Conservation (phyloP, 1,139 yeast species). For the Hyphopichia burtonii region DNA sequence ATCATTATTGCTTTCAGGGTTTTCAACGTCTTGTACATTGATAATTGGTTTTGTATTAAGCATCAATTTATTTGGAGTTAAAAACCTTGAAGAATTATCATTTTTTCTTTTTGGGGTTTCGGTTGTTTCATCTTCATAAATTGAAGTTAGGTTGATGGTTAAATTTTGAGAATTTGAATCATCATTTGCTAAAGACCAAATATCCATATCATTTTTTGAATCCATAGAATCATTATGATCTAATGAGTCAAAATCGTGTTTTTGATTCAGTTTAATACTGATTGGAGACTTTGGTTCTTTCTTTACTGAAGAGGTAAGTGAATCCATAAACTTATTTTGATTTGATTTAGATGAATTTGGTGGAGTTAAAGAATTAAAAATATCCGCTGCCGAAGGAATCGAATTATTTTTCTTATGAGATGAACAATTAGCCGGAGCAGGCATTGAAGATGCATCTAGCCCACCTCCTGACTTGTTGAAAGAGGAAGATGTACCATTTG, state of each 20-base stretch:
- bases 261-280: background rate
- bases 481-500: background rate
- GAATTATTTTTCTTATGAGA: background rate
- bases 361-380: slow-evolving; percentile 19
- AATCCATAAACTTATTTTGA: slow-evolving; percentile 19
- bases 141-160: slow-evolving; percentile 25
- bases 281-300: slow-evolving; percentile 4
- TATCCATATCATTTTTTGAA: slow-evolving; percentile 17
- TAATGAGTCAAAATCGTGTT: slow-evolving; percentile 6
- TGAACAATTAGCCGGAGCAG: background rate
- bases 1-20: background rate
- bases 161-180: slow-evolving; percentile 21
- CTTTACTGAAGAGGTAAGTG: slow-evolving; percentile 14
- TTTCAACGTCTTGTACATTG: background rate
- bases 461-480: background rate
- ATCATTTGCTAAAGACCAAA: slow-evolving; percentile 34
- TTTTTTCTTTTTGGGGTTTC: background rate
- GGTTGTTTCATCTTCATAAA: slow-evolving; percentile 21
- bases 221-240: slow-evolving; percentile 4
- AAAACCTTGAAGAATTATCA: slow-evolving; percentile 15
- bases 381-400: slow-evolving; percentile 4
- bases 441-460: background rate
- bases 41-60: slow-evolving; percentile 1
- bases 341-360: slow-evolving; percentile 15
- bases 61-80: slow-evolving; percentile 33